Evolutionary conservation across 176 grass and related monocot species (phyloP).

Genomic region (Hsuehochloa calcarea): DNA sequence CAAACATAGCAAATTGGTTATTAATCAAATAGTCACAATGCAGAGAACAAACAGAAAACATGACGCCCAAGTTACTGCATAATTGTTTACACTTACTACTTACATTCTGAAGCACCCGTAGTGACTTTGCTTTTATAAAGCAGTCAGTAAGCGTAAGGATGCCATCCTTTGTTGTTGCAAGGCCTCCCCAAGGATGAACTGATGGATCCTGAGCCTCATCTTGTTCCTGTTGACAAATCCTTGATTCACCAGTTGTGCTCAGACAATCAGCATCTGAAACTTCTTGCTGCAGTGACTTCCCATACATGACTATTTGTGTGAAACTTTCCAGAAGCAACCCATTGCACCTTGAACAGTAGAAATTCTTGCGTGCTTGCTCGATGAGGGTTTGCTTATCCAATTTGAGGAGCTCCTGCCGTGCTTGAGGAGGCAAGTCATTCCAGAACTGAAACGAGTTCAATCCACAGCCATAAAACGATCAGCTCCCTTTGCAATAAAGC

Average conservation of each 20-base stretch:
- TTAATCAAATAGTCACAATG: slow-evolving; percentile 15
- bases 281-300: slow-evolving; percentile 63
- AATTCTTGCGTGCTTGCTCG: slow-evolving; percentile 77
- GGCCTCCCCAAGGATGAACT: slow-evolving; percentile 80
- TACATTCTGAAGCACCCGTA: slow-evolving; percentile 78
- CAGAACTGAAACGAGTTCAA: slow-evolving; percentile 65
- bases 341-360: slow-evolving; percentile 92
- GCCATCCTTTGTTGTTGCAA: slow-evolving; percentile 74
- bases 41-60: slow-evolving; percentile 26
- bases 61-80: neutral
- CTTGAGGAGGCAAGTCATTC: slow-evolving; percentile 54
- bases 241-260: slow-evolving; percentile 22
- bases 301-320: slow-evolving; percentile 72
- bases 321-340: slow-evolving; percentile 85
- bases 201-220: slow-evolving; percentile 59
- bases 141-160: slow-evolving; percentile 65
- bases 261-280: slow-evolving; percentile 25
- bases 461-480: slow-evolving; percentile 6
- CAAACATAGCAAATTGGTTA: slow-evolving; percentile 4
- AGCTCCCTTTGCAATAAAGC: slow-evolving; percentile 12
- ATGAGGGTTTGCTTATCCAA: slow-evolving; percentile 81
- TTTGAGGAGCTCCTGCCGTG: slow-evolving; percentile 53
- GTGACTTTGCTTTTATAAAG: slow-evolving; percentile 68
- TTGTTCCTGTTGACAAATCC: slow-evolving; percentile 38
- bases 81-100: slow-evolving; percentile 40